phyloP scores from a whole-genome alignment of 2,329 filamentous ascomycete genomes.

The Epichloe festucae region DNA sequence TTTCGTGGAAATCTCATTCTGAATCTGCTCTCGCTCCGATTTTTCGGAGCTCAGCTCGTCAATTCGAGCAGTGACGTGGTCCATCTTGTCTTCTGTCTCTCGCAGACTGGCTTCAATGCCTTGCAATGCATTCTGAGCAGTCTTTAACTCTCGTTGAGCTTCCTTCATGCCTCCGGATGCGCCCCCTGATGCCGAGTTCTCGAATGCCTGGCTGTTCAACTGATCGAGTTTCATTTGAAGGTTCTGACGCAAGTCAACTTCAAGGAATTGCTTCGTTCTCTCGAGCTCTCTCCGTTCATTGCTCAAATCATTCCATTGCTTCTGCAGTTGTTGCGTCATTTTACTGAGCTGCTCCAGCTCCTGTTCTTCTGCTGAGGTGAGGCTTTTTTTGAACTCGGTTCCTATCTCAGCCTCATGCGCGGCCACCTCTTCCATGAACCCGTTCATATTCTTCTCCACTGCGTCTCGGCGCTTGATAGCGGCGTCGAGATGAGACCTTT shows the following conservation, averaged over 20 bases:
- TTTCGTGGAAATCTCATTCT: conserved; percentile 61
- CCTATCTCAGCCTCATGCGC: conserved; percentile 70
- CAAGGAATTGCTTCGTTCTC: conserved; percentile 66
- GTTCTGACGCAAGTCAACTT: conserved; percentile 81
- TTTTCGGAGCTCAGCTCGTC: conserved; percentile 41
- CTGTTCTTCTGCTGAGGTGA: conserved; percentile 70
- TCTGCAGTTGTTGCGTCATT: conserved; percentile 60
- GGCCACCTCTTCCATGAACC: conserved; percentile 59
- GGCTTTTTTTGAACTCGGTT: conserved; percentile 83
- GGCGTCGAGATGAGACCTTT: conserved; percentile 59
- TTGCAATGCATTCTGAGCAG: conserved; percentile 54
- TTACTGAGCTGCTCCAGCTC: conserved; percentile 60
- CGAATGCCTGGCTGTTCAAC: conserved; percentile 63
- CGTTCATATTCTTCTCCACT: conserved; percentile 62
- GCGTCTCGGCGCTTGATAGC: conserved; percentile 52
- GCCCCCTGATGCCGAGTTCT: conserved; percentile 49
- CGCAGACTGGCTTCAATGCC: conserved; percentile 55
- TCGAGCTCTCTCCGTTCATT: conserved; percentile 65
- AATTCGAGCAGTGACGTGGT: conserved; percentile 34
- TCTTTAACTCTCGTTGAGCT: conserved; percentile 68
- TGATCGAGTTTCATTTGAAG: conserved; percentile 78
- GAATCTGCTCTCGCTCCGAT: conserved; percentile 53
- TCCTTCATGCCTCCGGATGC: conserved; percentile 59
- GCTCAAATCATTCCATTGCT: conserved; percentile 64
- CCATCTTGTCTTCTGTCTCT: conserved; percentile 64